Evolutionary conservation across 2,329 filamentous ascomycete genomes (phyloP).

Genomic region (Calonectria hongkongensis): DNA sequence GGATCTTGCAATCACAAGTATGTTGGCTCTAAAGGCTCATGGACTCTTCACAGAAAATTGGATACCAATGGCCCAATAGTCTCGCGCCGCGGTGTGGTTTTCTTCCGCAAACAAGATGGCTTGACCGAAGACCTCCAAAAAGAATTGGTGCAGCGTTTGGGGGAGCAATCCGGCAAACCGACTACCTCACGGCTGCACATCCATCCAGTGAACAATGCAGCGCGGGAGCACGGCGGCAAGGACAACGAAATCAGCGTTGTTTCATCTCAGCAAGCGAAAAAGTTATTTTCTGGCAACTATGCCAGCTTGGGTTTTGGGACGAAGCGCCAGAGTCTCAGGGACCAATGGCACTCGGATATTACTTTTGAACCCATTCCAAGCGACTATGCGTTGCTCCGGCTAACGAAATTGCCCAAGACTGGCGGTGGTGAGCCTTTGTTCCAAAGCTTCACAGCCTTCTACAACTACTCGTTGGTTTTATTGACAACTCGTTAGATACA

Average conservation of each 20-base stretch:
- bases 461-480: conserved; percentile 38
- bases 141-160: conserved; percentile 76
- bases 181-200: conserved; percentile 74
- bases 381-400: conserved; percentile 76
- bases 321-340: conserved; percentile 33
- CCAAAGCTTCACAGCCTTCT: conserved; percentile 33
- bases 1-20: conserved; percentile 81
- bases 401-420: conserved; percentile 72
- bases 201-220: conserved; percentile 74
- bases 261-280: conserved; percentile 68
- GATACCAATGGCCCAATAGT: conserved; percentile 63
- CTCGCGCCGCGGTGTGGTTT: conserved; percentile 81
- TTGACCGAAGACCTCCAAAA: conserved; percentile 79
- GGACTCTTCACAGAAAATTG: too few relatives aligned
- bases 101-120: conserved; percentile 79
- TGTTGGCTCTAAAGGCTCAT: conserved; percentile 40
- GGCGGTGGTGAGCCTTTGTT: conserved; percentile 64
- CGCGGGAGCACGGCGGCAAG: conserved; percentile 69
- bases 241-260: conserved; percentile 78
- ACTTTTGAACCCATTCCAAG: conserved; percentile 78
- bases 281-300: conserved; percentile 56
- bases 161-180: conserved; percentile 75
- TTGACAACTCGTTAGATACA: conserved; percentile 63
- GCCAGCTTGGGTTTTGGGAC: conserved; percentile 52
- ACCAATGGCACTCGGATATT: conserved; percentile 61